Conservation (phyloP, 2,329 filamentous ascomycete species). For the Botrytis fragariae region DNA sequence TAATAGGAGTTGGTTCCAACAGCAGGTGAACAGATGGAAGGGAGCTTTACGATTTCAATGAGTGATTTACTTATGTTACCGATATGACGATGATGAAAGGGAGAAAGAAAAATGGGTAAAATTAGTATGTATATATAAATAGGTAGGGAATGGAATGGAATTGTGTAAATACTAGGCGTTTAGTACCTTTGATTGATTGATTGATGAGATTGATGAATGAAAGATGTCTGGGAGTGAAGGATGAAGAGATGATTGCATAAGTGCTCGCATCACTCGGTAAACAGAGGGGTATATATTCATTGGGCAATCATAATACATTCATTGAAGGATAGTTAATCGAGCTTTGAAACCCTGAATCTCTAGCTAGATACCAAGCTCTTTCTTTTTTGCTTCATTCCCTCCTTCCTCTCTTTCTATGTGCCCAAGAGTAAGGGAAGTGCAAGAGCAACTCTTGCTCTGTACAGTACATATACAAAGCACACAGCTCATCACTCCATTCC, state of each 20-base stretch:
- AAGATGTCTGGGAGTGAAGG: neutral
- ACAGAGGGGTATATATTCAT: neutral
- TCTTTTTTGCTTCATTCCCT: neutral
- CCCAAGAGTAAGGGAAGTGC: neutral
- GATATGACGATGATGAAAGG: neutral
- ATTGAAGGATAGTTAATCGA: neutral
- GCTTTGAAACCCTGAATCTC: neutral
- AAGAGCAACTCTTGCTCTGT: neutral
- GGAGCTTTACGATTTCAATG: constrained; percentile 59
- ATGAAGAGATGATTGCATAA: neutral
- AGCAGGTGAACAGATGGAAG: constrained; percentile 53
- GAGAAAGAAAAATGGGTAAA: neutral
- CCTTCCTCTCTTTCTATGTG: neutral
- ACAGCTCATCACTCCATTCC: neutral
- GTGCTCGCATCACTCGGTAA: neutral
- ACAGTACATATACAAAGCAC: neutral
- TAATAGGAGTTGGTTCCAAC: constrained; percentile 52
- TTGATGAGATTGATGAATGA: neutral
- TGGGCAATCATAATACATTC: neutral
- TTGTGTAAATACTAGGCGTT: neutral
- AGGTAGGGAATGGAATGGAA: neutral
- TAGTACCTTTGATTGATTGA: neutral
- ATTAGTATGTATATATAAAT: neutral
- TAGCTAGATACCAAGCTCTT: neutral
- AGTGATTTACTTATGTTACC: neutral